These are phyloP conservation scores for Crotalaria pallida DNA, from an alignment of 306 rosid genomes.

Conservation along the genomic window DNA sequence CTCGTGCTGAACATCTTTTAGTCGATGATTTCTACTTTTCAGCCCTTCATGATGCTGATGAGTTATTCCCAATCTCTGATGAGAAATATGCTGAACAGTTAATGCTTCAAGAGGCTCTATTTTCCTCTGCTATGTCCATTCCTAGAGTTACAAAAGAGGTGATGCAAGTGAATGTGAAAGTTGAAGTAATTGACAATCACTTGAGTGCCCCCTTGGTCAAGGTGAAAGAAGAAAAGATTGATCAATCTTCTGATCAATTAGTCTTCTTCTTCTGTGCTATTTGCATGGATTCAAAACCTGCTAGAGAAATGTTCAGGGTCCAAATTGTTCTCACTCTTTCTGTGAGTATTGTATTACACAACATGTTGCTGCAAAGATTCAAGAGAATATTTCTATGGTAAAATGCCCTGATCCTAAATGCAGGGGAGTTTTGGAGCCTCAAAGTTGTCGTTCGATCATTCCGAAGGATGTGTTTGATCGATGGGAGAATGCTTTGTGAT, in stretches of 20 bases:
- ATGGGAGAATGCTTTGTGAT: slow-evolving; percentile 56
- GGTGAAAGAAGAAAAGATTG: slow-evolving; percentile 14
- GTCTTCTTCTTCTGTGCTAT: slow-evolving; percentile 38
- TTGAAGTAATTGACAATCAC: neutral
- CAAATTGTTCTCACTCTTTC: slow-evolving; percentile 40
- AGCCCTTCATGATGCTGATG: slow-evolving; percentile 37
- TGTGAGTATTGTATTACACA: slow-evolving; percentile 41
- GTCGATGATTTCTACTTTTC: slow-evolving; percentile 63
- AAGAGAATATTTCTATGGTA: slow-evolving; percentile 35
- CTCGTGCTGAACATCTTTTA: neutral
- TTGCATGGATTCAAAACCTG: slow-evolving; percentile 45
- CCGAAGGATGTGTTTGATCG: slow-evolving; percentile 50
- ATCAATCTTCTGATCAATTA: slow-evolving; percentile 28
- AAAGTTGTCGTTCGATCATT: slow-evolving; percentile 22
- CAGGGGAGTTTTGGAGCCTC: slow-evolving; percentile 37
- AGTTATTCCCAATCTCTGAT: slow-evolving; percentile 54
- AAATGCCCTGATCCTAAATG: slow-evolving; percentile 57
- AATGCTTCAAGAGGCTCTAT: slow-evolving; percentile 52
- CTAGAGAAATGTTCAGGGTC: slow-evolving; percentile 36
- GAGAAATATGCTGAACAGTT: slow-evolving; percentile 52
- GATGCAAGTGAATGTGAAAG: neutral
- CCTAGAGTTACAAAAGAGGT: neutral
- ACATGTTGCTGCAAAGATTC: slow-evolving; percentile 43
- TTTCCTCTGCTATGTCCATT: slow-evolving; percentile 30
- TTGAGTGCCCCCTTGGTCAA: neutral